Percentiles rank a stretch among this genome's conserved stretches.
Conservation (phyloP, 1,284 basidiomycete genomes). For the Rhodotorula sp. region DNA sequence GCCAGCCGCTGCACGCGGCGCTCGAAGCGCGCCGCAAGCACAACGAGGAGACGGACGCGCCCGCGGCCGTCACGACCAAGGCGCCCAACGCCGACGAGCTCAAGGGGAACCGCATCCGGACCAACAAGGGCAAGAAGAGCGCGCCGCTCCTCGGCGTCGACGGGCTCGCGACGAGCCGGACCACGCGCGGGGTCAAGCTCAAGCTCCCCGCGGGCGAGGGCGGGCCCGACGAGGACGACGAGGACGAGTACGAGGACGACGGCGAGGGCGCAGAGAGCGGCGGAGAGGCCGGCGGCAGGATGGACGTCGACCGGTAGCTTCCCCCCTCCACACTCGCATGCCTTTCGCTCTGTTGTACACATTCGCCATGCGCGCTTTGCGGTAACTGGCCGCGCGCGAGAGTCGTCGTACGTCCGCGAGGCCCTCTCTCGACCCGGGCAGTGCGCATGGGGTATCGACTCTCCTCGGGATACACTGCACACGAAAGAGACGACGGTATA, state of each 20-base stretch:
- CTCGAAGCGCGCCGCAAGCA: conserved; percentile 5
- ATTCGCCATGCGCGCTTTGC: neutral
- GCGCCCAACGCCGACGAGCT: neutral
- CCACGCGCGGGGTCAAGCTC: conserved; percentile 26
- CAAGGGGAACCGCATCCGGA: conserved; percentile 12
- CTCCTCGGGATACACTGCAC: too few species aligned
- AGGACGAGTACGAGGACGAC: neutral
- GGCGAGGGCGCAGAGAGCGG: neutral
- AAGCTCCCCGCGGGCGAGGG: conserved; percentile 13
- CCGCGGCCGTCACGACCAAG: neutral
- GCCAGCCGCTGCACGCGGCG: conserved; percentile 14
- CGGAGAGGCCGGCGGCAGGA: conserved; percentile 5
- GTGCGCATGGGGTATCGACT: too few species aligned
- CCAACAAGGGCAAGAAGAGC: conserved; percentile 7
- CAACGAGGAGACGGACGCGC: neutral
- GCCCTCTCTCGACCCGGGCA: too few species aligned
- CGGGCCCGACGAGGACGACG: conserved; percentile 13
- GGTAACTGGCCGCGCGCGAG: neutral
- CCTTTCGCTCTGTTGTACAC: neutral
- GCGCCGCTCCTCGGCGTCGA: neutral
- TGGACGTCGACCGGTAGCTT: conserved; percentile 1
- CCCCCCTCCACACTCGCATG: too few species aligned
- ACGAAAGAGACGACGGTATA: neutral
- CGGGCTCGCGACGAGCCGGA: neutral
- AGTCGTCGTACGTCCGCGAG: neutral